phyloP scores from a whole-genome alignment of 768 basidiomycete species.

The Auricularia cornea region DNA sequence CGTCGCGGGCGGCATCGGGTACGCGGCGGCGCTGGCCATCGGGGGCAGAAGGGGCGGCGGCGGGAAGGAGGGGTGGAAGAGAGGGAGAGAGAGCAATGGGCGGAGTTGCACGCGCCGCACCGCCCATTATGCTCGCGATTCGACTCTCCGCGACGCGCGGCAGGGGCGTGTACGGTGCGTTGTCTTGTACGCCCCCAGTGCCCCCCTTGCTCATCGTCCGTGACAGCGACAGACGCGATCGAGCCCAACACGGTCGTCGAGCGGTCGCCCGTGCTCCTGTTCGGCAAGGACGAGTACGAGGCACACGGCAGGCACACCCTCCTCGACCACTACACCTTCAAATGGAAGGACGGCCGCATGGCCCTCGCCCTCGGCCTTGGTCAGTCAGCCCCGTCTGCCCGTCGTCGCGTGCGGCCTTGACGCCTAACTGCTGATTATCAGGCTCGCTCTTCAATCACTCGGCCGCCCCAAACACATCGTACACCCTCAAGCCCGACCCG shows the following conservation, averaged over 20 bases:
- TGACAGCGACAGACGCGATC: slow-evolving; percentile 43
- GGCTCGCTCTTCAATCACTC: slow-evolving; percentile 83
- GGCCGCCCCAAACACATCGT: slow-evolving; percentile 60
- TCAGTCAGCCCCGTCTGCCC: slow-evolving; percentile 18
- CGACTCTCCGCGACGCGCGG: slow-evolving; percentile 21
- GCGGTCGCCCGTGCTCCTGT: slow-evolving; percentile 76
- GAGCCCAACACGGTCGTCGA: slow-evolving; percentile 64
- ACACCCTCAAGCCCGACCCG: slow-evolving; percentile 41
- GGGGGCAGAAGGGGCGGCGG: no score
- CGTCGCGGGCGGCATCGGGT: slow-evolving; percentile 1
- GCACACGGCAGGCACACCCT: slow-evolving; percentile 53
- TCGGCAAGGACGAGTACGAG: slow-evolving; percentile 62
- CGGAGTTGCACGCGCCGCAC: no score
- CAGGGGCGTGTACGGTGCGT: slow-evolving; percentile 56
- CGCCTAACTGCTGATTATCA: slow-evolving; percentile 17
- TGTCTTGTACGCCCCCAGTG: no score
- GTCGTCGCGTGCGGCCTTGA: neutral
- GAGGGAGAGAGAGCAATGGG: no score
- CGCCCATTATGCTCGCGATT: neutral
- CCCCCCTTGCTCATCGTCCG: neutral
- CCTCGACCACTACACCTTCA: slow-evolving; percentile 69
- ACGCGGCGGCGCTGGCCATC: neutral
- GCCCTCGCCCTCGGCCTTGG: slow-evolving; percentile 75
- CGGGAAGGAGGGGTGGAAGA: no score
- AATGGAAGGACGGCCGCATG: slow-evolving; percentile 65